Conservation (phyloP, 106 monocot species). For the Iris macrosiphon region DNA sequence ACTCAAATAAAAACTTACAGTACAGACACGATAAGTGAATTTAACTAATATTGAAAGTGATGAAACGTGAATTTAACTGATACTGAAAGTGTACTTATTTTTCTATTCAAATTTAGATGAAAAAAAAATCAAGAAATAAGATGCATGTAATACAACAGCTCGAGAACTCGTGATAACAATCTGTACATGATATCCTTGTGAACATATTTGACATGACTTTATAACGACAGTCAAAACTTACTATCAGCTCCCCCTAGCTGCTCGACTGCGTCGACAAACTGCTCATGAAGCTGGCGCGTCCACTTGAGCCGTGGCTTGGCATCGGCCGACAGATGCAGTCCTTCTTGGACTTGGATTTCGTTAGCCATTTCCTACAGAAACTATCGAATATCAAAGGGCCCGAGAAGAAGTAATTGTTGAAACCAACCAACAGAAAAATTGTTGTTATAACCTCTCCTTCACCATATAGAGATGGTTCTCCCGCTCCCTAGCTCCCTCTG, state of each 20-base stretch:
- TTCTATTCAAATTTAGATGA: no score
- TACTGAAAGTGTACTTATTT: no score
- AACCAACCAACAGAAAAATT: not conserved
- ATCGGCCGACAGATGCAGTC: slow-evolving; percentile 16
- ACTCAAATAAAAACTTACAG: no score
- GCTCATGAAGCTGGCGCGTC: slow-evolving; percentile 62
- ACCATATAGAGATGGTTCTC: not conserved
- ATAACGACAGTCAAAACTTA: slow-evolving; percentile 16
- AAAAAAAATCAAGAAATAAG: no score
- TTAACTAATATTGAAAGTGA: no score
- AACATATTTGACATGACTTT: not conserved
- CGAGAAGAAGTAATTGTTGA: not conserved
- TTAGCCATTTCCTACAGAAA: slow-evolving; percentile 24
- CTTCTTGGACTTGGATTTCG: not conserved
- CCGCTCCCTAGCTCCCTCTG: not conserved
- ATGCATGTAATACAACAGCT: no score
- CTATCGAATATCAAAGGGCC: not conserved
- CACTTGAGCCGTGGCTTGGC: slow-evolving; percentile 66
- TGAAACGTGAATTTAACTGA: no score
- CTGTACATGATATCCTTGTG: no score
- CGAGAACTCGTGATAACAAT: no score
- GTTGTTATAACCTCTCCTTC: slow-evolving; percentile 8
- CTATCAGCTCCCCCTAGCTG: slow-evolving; percentile 69
- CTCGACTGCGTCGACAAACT: slow-evolving; percentile 52
- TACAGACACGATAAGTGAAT: no score